Conservation (phyloP, 441 rosid genomes). For the Populus tomentosa region DNA sequence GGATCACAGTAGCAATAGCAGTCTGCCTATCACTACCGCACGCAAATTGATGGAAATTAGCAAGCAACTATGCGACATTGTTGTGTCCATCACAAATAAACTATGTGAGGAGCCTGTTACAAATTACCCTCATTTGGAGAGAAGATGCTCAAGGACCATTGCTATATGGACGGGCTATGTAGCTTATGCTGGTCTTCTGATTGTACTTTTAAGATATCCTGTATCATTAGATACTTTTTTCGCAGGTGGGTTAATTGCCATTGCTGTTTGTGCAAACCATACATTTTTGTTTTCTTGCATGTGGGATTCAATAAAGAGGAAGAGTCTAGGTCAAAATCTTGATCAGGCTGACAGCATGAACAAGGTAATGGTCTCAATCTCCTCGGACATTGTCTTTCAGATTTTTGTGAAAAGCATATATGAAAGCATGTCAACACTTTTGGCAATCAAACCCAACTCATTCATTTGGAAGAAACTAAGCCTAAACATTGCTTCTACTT, state of each 20-base stretch:
- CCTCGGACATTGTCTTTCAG: not conserved
- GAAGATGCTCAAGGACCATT: not conserved
- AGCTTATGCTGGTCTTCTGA: not conserved
- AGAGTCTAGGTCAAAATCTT: not conserved
- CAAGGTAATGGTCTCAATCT: not conserved
- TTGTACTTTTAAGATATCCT: not conserved
- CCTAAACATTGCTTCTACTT: no score
- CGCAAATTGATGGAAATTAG: not conserved
- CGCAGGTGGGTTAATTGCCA: not conserved
- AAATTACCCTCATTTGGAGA: not conserved
- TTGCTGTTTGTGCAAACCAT: slow-evolving; percentile 4
- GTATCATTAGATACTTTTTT: not conserved
- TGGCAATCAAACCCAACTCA: no score
- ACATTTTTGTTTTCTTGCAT: not conserved
- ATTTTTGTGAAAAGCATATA: not conserved
- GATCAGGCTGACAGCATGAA: not conserved
- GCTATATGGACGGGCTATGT: not conserved
- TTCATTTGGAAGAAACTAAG: no score
- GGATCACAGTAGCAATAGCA: not conserved
- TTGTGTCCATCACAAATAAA: not conserved
- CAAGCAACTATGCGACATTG: not conserved
- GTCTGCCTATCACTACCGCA: not conserved
- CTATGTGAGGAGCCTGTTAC: not conserved
- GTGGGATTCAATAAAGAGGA: not conserved
- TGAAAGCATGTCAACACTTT: not conserved